These are phyloP conservation scores for Citrus australasica DNA, from an alignment of 345 rosid species.

Conservation along the genomic window DNA sequence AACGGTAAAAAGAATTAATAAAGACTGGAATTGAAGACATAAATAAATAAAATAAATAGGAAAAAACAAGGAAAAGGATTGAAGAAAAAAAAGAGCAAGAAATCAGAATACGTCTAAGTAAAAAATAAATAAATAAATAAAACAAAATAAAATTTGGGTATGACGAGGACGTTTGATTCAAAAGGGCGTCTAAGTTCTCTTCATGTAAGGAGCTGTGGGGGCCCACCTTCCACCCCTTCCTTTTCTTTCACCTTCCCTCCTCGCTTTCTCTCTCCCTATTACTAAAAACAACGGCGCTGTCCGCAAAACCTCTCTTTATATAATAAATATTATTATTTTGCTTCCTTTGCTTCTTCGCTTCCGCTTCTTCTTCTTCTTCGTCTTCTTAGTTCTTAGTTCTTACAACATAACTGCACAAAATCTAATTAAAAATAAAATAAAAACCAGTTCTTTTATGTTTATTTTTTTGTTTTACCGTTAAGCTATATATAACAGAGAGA, in stretches of 20 bases:
- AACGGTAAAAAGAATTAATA: neutral
- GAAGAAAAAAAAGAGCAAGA: neutral
- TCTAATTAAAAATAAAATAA: neutral
- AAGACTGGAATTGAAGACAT: neutral
- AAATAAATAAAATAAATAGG: too few species aligned
- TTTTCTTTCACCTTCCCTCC: constrained; percentile 25
- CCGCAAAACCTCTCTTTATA: neutral
- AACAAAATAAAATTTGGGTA: constrained; percentile 27
- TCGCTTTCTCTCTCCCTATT: neutral
- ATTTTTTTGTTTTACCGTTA: neutral
- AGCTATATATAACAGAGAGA: neutral
- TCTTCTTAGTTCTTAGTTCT: neutral
- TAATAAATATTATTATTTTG: neutral
- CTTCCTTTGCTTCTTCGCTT: neutral
- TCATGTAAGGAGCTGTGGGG: constrained; percentile 34
- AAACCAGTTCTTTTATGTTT: neutral
- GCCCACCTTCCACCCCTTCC: constrained; percentile 22
- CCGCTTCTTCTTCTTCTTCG: too few species aligned
- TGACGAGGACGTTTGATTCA: constrained; percentile 43
- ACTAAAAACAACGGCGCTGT: constrained; percentile 43
- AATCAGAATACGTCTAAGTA: neutral
- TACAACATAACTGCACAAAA: neutral
- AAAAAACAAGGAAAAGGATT: neutral
- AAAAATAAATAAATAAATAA: neutral
- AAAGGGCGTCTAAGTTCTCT: constrained; percentile 66